Evolutionary conservation across 768 basidiomycete species (phyloP).

Genomic region (Hypholoma sublateritium): DNA sequence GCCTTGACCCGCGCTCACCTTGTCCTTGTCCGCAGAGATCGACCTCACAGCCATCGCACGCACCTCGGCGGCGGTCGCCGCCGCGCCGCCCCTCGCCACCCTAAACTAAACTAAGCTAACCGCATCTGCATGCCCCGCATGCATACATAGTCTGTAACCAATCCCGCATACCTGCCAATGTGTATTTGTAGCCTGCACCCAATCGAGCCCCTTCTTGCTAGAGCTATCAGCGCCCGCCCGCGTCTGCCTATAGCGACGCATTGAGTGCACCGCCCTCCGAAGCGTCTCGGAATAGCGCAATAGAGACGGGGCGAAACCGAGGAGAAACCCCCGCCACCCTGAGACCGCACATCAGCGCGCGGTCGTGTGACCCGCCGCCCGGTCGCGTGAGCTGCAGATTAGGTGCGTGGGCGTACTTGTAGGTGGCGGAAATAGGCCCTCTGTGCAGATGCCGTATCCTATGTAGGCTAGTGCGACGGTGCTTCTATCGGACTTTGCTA

Average conservation of each 20-base stretch:
- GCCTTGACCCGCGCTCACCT: neutral
- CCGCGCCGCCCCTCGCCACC: slow-evolving; percentile 46
- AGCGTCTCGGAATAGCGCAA: no score
- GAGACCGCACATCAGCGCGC: slow-evolving; percentile 5
- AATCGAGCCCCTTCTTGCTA: no score
- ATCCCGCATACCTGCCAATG: neutral
- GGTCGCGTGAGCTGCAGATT: neutral
- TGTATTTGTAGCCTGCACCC: neutral
- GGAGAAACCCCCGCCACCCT: neutral
- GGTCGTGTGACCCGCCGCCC: slow-evolving; percentile 4
- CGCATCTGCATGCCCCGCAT: neutral
- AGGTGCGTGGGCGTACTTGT: neutral
- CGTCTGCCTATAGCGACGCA: no score
- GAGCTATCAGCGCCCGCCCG: no score
- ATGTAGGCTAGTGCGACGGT: no score
- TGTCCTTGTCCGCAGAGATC: slow-evolving; percentile 25
- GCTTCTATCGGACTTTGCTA: no score
- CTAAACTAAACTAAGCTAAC: slow-evolving; percentile 9
- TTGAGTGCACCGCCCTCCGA: no score
- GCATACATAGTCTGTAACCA: no score
- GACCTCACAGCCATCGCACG: slow-evolving; percentile 83
- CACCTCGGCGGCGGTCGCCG: slow-evolving; percentile 64
- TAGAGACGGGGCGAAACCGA: neutral
- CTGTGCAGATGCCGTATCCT: no score
- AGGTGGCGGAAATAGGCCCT: neutral